Base-by-base conservation (phyloP, 2,329 filamentous ascomycete genomes). In the Stagonosporopsis cucurbitacearum region DNA sequence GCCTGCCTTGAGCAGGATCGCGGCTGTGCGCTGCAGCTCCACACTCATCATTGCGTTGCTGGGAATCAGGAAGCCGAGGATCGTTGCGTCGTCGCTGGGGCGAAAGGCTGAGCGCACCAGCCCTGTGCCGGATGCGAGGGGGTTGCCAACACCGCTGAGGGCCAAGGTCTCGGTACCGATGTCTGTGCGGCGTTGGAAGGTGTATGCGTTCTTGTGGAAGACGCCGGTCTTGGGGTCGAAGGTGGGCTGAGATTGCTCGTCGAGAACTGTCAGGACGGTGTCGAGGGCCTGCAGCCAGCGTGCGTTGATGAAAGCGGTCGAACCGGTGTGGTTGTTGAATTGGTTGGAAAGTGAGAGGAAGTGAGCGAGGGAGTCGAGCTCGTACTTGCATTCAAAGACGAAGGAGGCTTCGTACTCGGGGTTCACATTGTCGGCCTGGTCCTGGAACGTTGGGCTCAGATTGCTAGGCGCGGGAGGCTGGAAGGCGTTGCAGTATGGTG, bases 321-420 rank as follows among this genome's bases (percentile, higher is more conserved):
- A 94, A 2, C 83, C 83, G 0, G 92, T 96, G 69, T 91, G 84
- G 35, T 89, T 86, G 77, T 95, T 84, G 77, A 96, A 98, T 65
- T 96, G 88, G 68, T 96, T 97, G 17, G 84, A 86, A 2, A 99
- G 79, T 0, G 90, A 87, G 6, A 99, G 83, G 74, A 99, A 99
- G 71, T 96, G 89, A 0, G 93, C 95, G 0, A 99, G 82, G 8
- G 93, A 97, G 77, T 99, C 95, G 20, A 99, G 86, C 79, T 99
- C 95, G 77, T 98, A 99, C 78, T 99, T 99, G 85, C 95, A 99
- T 77, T 99, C 95, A 63, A 97, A 99, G 3, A 99, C 95, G 44
- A 88, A 85, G 0, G 82, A 85, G 0, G 89, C 89, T 69, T 98
- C 92, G 71, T 96, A 98, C 0, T 82, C 81, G 0, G 95, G 95